Conservation (phyloP, 108 stramenopile genomes). For the Bacterosira constricta region DNA sequence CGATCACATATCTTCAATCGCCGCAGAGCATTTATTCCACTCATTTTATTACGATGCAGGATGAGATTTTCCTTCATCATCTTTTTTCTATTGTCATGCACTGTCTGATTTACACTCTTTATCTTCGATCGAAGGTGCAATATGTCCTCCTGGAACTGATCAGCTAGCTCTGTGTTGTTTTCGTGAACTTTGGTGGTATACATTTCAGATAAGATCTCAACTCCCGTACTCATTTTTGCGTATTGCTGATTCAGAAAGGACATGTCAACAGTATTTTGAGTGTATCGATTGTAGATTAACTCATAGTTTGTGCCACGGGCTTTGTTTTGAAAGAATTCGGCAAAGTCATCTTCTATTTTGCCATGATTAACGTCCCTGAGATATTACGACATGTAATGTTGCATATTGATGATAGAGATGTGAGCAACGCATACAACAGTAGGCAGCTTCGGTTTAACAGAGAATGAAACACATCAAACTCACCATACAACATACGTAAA, state of each 20-base stretch:
- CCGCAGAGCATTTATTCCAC: slow-evolving; percentile 28
- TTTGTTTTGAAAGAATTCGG: slow-evolving; percentile 42
- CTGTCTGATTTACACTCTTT: slow-evolving; percentile 49
- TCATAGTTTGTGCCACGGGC: slow-evolving; percentile 49
- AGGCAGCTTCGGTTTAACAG: too few species aligned
- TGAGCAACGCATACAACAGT: too few species aligned
- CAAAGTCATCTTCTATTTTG: slow-evolving; percentile 50
- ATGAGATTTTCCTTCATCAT: slow-evolving; percentile 52
- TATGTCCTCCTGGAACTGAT: slow-evolving; percentile 37
- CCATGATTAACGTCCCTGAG: slow-evolving; percentile 47
- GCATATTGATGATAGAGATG: too few species aligned
- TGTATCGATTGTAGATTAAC: slow-evolving; percentile 47
- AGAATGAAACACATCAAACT: not conserved
- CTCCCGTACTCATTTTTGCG: slow-evolving; percentile 45
- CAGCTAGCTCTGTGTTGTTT: slow-evolving; percentile 25
- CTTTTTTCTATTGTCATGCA: slow-evolving; percentile 48
- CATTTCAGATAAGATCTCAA: slow-evolving; percentile 42
- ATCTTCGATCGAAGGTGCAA: slow-evolving; percentile 36
- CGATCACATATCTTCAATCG: slow-evolving; percentile 45
- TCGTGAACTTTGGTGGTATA: slow-evolving; percentile 49
- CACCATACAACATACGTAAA: slow-evolving; percentile 51
- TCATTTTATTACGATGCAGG: slow-evolving; percentile 29
- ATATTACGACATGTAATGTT: not conserved
- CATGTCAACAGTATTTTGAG: slow-evolving; percentile 22
- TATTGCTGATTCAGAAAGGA: slow-evolving; percentile 52